A percentile compares a stretch with the other conserved stretches of the same genome.
Evolutionary conservation across 768 basidiomycete species (phyloP).

Genomic region (Amanita fuliginea): DNA sequence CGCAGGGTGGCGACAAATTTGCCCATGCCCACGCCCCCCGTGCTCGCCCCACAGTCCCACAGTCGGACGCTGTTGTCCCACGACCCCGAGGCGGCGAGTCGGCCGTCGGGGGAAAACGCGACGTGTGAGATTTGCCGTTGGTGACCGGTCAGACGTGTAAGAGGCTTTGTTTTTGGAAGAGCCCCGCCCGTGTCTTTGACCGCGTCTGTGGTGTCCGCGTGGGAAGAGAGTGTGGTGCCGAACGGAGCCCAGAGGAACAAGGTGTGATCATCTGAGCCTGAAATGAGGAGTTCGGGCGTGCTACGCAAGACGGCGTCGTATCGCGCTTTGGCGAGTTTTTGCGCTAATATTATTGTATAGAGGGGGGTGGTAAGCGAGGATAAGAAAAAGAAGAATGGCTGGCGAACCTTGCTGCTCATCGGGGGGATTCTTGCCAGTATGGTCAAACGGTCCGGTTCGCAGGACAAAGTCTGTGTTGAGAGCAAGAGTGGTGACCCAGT

Average conservation of each 20-base stretch:
- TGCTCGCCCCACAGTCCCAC: constrained; percentile 50
- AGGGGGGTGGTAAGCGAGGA: not conserved
- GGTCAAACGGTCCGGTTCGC: constrained; percentile 92
- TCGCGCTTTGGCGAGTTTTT: constrained; percentile 62
- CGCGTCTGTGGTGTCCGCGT: constrained; percentile 8
- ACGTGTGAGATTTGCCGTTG: constrained; percentile 93
- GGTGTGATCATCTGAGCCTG: constrained; percentile 96
- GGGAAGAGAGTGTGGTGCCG: constrained; percentile 27
- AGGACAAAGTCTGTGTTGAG: constrained; percentile 93
- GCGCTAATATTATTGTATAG: constrained; percentile 34
- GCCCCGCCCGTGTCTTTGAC: constrained; percentile 7
- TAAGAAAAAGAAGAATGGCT: not conserved
- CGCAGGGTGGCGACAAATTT: constrained; percentile 87
- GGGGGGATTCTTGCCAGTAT: constrained; percentile 65
- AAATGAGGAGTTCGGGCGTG: constrained; percentile 78
- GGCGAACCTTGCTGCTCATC: constrained; percentile 73
- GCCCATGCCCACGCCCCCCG: constrained; percentile 29
- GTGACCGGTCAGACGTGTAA: constrained; percentile 81
- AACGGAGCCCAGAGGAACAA: constrained; percentile 93
- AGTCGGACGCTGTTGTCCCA: constrained; percentile 87
- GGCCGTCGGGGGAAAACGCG: constrained; percentile 88
- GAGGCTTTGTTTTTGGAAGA: constrained; percentile 21
- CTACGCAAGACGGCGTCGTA: constrained; percentile 61
- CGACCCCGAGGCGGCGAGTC: constrained; percentile 83
- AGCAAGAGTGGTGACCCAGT: constrained; percentile 97